Evolutionary conservation across 805 yeast genomes (phyloP).

Genomic region (Hanseniaspora nectarophila): DNA sequence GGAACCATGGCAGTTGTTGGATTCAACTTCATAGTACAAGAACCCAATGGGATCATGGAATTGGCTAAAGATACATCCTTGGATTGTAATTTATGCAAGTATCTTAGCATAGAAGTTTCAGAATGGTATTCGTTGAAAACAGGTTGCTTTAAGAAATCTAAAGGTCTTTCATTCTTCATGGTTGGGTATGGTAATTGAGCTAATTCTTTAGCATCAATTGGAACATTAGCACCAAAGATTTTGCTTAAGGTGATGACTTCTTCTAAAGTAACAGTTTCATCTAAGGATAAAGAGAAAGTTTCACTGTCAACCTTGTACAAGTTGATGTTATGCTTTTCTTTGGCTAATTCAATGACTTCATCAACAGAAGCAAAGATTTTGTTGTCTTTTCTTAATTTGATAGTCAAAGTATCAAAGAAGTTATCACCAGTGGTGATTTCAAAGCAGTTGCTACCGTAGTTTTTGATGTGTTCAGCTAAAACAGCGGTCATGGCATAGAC

Average conservation of each 20-base stretch:
- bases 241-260: constrained; percentile 50
- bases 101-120: constrained; percentile 89
- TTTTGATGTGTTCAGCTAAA: constrained; percentile 48
- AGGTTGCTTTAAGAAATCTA: constrained; percentile 50
- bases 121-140: constrained; percentile 84
- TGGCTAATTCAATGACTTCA: constrained; percentile 46
- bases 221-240: constrained; percentile 41
- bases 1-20: constrained; percentile 93
- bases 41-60: constrained; percentile 94
- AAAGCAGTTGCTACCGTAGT: constrained; percentile 17
- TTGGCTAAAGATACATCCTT: constrained; percentile 89
- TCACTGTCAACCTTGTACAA: constrained; percentile 52
- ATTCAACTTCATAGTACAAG: constrained; percentile 96
- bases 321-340: constrained; percentile 55
- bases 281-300: constrained; percentile 70
- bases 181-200: constrained; percentile 35
- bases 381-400: constrained; percentile 37
- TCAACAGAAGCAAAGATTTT: constrained; percentile 33
- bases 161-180: constrained; percentile 40
- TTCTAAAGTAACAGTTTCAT: constrained; percentile 62
- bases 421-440: constrained; percentile 30
- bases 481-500: constrained; percentile 62
- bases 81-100: constrained; percentile 68
- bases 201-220: constrained; percentile 19
- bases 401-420: constrained; percentile 75